These are phyloP conservation scores for Penicillium bialowiezense DNA, from an alignment of 495 filamentous ascomycete species.

Conservation along the genomic window DNA sequence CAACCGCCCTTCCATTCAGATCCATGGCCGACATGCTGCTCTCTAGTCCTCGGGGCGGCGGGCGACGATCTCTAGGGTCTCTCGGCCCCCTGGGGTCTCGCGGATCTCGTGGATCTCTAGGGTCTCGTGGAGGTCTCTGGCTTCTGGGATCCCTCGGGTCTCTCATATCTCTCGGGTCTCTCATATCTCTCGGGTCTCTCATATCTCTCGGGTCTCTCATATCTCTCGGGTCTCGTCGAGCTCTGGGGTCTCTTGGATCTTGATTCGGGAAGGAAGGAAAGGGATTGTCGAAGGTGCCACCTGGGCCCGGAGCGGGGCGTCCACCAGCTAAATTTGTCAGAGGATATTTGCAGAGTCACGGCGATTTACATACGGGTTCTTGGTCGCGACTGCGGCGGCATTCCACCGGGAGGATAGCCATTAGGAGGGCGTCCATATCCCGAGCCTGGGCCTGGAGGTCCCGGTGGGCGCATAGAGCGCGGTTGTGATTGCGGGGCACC, in stretches of 20 bases:
- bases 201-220: slow-evolving; percentile 22
- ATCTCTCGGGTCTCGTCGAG: slow-evolving; percentile 18
- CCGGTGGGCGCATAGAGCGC: slow-evolving; percentile 37
- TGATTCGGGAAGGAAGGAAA: slow-evolving; percentile 60
- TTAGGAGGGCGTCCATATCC: slow-evolving; percentile 38
- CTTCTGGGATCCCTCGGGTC: slow-evolving; percentile 17
- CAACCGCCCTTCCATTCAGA: slow-evolving; percentile 51
- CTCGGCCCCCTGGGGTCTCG: slow-evolving; percentile 16
- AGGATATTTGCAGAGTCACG: background rate
- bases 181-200: slow-evolving; percentile 17
- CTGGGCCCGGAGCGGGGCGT: slow-evolving; percentile 42
- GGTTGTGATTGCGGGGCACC: slow-evolving; percentile 36
- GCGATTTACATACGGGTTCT: slow-evolving; percentile 32
- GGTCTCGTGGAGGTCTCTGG: slow-evolving; percentile 17
- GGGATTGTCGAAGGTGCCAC: slow-evolving; percentile 62
- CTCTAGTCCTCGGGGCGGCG: slow-evolving; percentile 37
- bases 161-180: slow-evolving; percentile 19
- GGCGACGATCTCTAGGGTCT: slow-evolving; percentile 18
- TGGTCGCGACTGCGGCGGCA: slow-evolving; percentile 25
- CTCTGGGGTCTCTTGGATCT: slow-evolving; percentile 14
- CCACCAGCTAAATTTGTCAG: slow-evolving; percentile 21
- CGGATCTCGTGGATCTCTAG: slow-evolving; percentile 23
- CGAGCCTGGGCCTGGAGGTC: slow-evolving; percentile 52
- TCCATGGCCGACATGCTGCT: slow-evolving; percentile 58
- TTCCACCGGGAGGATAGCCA: slow-evolving; percentile 22